phyloP scores from a whole-genome alignment of 805 yeast species.

The Debaryomyces castellii region DNA sequence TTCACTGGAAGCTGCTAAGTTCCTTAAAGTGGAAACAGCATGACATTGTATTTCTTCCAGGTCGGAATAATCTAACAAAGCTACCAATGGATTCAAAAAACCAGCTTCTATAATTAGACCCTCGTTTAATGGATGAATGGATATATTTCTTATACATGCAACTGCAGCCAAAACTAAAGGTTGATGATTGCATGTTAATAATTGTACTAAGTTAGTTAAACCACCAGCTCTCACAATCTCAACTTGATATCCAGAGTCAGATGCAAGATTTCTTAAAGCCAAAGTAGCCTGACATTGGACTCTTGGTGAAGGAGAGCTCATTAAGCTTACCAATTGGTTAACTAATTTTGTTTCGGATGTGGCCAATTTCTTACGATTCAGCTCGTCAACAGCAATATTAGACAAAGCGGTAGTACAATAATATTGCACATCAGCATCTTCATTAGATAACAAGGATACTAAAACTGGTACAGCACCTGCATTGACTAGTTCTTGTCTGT shows the following conservation, averaged over 20 bases:
- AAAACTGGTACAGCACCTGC: constrained; percentile 98
- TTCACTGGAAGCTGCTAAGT: constrained; percentile 93
- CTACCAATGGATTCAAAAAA: constrained; percentile 86
- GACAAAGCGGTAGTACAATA: constrained; percentile 97
- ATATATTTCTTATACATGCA: constrained; percentile 95
- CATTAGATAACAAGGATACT: constrained; percentile 78
- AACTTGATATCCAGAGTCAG: constrained; percentile 92
- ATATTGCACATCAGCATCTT: constrained; percentile 96
- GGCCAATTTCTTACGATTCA: constrained; percentile 82
- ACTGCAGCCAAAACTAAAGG: constrained; percentile 95
- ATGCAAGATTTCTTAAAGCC: constrained; percentile 92
- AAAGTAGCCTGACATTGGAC: constrained; percentile 98
- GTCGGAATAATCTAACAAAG: constrained; percentile 77
- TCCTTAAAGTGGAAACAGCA: constrained; percentile 93
- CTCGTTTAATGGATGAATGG: constrained; percentile 95
- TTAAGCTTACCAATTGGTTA: constrained; percentile 78
- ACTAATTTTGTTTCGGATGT: constrained; percentile 93
- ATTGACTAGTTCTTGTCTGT: constrained; percentile 92
- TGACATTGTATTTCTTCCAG: constrained; percentile 98
- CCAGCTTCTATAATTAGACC: constrained; percentile 96
- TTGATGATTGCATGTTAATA: constrained; percentile 85
- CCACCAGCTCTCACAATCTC: constrained; percentile 97
- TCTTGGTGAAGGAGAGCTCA: constrained; percentile 91
- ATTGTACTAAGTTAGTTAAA: constrained; percentile 85
- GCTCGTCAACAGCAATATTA: constrained; percentile 95